Evolutionary conservation across 2,329 filamentous ascomycete genomes (phyloP).

Genomic region (Curvularia spicifera): DNA sequence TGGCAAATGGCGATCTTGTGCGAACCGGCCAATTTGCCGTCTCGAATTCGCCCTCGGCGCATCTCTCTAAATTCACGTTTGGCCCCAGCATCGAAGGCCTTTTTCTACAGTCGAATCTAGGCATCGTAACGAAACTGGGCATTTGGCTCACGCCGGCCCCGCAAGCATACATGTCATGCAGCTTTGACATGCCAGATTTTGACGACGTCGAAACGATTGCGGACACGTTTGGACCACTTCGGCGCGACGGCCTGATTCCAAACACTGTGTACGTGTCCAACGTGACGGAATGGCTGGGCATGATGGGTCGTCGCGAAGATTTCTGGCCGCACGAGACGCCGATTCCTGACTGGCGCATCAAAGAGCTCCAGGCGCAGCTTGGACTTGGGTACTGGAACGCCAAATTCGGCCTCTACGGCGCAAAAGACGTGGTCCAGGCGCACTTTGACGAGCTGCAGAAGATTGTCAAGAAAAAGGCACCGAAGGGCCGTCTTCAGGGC

Average conservation of each 20-base stretch:
- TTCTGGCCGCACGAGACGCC: constrained; percentile 54
- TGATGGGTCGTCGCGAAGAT: constrained; percentile 53
- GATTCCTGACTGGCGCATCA: constrained; percentile 55
- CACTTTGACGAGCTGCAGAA: constrained; percentile 53
- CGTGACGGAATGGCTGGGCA: constrained; percentile 55
- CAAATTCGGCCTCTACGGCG: constrained; percentile 56
- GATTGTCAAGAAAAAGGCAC: constrained; percentile 47
- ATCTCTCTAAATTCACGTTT: constrained; percentile 48
- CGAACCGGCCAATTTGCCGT: constrained; percentile 52
- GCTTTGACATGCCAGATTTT: constrained; percentile 55
- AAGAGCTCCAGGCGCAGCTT: constrained; percentile 53
- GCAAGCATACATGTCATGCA: constrained; percentile 57
- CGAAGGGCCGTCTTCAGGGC: constrained; percentile 49
- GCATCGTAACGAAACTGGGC: constrained; percentile 55
- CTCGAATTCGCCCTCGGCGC: constrained; percentile 50
- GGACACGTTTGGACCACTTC: constrained; percentile 54
- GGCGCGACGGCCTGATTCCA: constrained; percentile 53
- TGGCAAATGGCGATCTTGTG: constrained; percentile 43
- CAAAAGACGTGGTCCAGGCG: constrained; percentile 52
- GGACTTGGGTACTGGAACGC: constrained; percentile 55
- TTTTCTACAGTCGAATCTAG: constrained; percentile 61
- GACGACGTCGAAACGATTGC: constrained; percentile 56
- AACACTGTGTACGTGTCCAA: constrained; percentile 56
- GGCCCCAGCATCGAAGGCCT: constrained; percentile 52
- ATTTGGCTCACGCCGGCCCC: constrained; percentile 46